phyloP scores from a whole-genome alignment of 345 rosid genomes.

The Cardamine resedifolia region DNA sequence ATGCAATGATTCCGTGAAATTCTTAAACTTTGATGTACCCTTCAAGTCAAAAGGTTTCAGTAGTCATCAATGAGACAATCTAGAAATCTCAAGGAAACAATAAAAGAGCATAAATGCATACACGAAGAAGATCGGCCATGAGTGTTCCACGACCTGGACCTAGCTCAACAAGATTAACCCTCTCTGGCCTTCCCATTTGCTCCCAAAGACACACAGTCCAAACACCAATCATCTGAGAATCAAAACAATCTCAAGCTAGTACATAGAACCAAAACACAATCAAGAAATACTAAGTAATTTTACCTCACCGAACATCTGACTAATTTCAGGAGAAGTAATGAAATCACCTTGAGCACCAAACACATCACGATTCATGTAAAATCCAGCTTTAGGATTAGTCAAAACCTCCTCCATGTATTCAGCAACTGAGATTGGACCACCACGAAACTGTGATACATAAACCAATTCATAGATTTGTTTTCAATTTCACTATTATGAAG shows the following conservation, averaged over 20 bases:
- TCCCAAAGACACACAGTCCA: slow-evolving; percentile 96
- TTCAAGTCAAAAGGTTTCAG: slow-evolving; percentile 35
- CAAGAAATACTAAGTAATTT: neutral
- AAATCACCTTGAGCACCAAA: slow-evolving; percentile 96
- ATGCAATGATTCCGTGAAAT: slow-evolving; percentile 76
- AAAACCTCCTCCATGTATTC: slow-evolving; percentile 96
- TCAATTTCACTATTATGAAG: neutral
- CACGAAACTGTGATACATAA: slow-evolving; percentile 59
- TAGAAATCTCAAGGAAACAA: slow-evolving; percentile 14
- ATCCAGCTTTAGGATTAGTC: slow-evolving; percentile 88
- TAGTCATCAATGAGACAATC: neutral
- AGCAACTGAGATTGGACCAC: slow-evolving; percentile 91
- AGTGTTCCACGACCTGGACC: slow-evolving; percentile 98
- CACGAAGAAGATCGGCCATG: slow-evolving; percentile 90
- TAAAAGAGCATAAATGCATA: slow-evolving; percentile 39
- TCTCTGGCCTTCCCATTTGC: slow-evolving; percentile 83
- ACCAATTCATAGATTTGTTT: slow-evolving; percentile 5
- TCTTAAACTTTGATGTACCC: slow-evolving; percentile 76
- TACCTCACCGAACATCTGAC: slow-evolving; percentile 98
- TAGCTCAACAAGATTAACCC: slow-evolving; percentile 80
- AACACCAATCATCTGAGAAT: slow-evolving; percentile 72
- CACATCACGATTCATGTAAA: slow-evolving; percentile 84
- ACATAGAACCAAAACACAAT: neutral
- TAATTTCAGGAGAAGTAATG: slow-evolving; percentile 95
- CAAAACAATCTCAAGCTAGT: neutral